phyloP scores from a whole-genome alignment of 1,284 basidiomycete genomes.

The Boletus semigastroideus region DNA sequence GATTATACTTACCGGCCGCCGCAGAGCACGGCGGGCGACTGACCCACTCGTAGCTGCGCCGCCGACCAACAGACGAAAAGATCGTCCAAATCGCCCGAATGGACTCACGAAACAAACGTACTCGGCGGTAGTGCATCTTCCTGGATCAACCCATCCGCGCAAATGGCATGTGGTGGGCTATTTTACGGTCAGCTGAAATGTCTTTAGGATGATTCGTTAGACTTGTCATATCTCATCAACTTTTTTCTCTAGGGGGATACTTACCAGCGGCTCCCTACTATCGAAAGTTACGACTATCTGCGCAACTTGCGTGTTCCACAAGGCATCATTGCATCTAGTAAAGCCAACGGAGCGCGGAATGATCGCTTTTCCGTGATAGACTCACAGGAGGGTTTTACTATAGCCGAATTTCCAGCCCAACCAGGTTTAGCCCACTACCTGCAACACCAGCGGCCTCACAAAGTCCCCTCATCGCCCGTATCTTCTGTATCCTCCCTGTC shows the following conservation, averaged over 20 bases:
- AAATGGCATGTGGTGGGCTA: constrained; percentile 83
- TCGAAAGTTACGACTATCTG: constrained; percentile 70
- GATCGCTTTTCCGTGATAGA: constrained; percentile 39
- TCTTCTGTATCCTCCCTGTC: constrained; percentile 40
- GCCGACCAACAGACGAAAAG: constrained; percentile 62
- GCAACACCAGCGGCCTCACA: constrained; percentile 21
- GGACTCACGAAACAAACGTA: constrained; percentile 80
- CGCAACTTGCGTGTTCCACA: constrained; percentile 60
- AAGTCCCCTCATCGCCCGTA: constrained; percentile 38
- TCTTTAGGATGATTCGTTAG: constrained; percentile 8
- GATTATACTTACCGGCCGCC: constrained; percentile 9
- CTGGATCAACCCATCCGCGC: constrained; percentile 51
- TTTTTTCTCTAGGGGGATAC: constrained; percentile 56
- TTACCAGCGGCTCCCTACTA: constrained; percentile 61
- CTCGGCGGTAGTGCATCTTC: constrained; percentile 65
- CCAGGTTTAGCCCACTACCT: constrained; percentile 9
- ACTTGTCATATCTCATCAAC: constrained; percentile 11
- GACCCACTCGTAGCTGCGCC: constrained; percentile 58
- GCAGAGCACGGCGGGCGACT: constrained; percentile 59
- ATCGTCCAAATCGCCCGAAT: constrained; percentile 69
- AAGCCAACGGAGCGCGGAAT: constrained; percentile 46
- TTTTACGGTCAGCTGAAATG: constrained; percentile 55
- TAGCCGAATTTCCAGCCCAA: constrained; percentile 7
- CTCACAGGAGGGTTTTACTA: constrained; percentile 19
- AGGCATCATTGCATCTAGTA: constrained; percentile 64